Conservation (phyloP, 441 rosid genomes). For the Flueggea neowawraea region DNA sequence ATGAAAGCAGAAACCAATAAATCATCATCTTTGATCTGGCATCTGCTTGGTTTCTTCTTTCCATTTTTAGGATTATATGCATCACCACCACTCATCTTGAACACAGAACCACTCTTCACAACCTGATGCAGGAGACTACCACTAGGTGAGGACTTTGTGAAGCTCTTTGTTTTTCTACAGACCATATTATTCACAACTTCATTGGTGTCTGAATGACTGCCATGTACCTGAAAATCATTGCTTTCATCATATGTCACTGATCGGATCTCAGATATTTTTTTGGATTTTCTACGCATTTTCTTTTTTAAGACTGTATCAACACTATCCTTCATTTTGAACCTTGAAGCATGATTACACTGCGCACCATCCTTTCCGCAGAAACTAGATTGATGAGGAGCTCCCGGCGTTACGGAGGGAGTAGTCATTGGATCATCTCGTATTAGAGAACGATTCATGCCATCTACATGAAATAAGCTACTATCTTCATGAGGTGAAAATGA, state of each 20-base stretch:
- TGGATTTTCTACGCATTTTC: slow-evolving; percentile 69
- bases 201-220: slow-evolving; percentile 28
- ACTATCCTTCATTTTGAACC: slow-evolving; percentile 27
- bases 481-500: slow-evolving; percentile 34
- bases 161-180: slow-evolving; percentile 12
- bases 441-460: slow-evolving; percentile 10
- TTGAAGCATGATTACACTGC: slow-evolving; percentile 35
- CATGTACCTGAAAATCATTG: slow-evolving; percentile 22
- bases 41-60: slow-evolving; percentile 40
- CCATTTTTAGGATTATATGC: slow-evolving; percentile 32
- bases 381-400: slow-evolving; percentile 23
- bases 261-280: slow-evolving; percentile 65
- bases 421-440: slow-evolving; percentile 5
- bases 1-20: slow-evolving; percentile 56
- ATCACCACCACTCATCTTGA: slow-evolving; percentile 29
- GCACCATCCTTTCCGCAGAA: slow-evolving; percentile 31
- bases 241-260: slow-evolving; percentile 31
- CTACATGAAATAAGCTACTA: slow-evolving; percentile 29
- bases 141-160: slow-evolving; percentile 19
- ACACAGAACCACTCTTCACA: slow-evolving; percentile 29
- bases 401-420: slow-evolving; percentile 16
- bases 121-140: slow-evolving; percentile 22
- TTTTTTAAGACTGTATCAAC: slow-evolving; percentile 26
- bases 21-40: slow-evolving; percentile 65
- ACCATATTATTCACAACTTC: slow-evolving; percentile 24